Evolutionary conservation across 441 rosid species (phyloP), one percentile per base, ranked within the genome.

Genomic region (Jatropha multifida): DNA sequence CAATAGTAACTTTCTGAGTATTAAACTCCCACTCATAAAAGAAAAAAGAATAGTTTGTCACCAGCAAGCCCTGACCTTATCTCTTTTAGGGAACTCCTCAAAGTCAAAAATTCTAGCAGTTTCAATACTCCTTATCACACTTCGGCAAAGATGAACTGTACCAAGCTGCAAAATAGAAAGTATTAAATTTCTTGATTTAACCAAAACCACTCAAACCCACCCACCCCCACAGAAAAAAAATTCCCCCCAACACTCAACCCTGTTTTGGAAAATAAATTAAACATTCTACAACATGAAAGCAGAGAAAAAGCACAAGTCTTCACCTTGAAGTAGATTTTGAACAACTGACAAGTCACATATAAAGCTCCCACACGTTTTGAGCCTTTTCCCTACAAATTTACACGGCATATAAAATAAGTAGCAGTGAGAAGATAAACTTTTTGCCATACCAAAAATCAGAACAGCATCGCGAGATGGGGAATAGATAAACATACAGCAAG

Each of bases 71-170:
- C 74, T 48, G n/a, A 95, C 98, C 93, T 90, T 93, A 73, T 95
- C 99, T 84, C 95, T 85, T 81, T 81, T 89, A 65, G 97, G 99
- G 81, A 96, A 96, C 79, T 96, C 97, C 80, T 96, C 99, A 76
- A 96, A 93, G 81, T 96, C 91, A 81, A 93, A 95, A 74, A 93
- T 90, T n/a, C 97, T 89, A 37, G 96, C 98, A 78, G 99, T 90
- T 87, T 93, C 97, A 65, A 96, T 96, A 81, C 99, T 96, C 85
- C 98, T 85, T 76, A 96, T 96, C 17, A 96, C 97, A 90, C 99
- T 96, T 77, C 97, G 89, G 79, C 98, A 93, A 73, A 93, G 96
- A 83, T 95, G 90, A 81, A 93, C 97, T 9, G 98, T 95, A 73
- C 99, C 98, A 74, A 95, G 99, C 98, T 93, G 94, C 82, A 78